Conservation (phyloP, 768 basidiomycete species). For the Lactifluus echinatus region DNA sequence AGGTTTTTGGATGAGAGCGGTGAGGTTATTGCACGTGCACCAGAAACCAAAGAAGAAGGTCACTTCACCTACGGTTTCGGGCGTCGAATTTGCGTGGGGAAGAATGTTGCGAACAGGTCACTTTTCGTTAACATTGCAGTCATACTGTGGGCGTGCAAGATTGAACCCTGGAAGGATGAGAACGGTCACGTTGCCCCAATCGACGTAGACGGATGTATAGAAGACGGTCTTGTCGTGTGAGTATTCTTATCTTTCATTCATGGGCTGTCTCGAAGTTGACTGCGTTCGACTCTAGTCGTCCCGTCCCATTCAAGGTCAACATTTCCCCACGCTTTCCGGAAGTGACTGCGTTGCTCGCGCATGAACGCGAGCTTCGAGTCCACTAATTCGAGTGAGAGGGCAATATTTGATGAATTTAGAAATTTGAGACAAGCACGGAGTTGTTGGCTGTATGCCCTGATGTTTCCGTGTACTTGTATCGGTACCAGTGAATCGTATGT, state of each 20-base stretch:
- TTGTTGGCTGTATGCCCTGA: too few relatives aligned
- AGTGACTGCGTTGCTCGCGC: background rate
- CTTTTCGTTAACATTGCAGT: conserved; percentile 12
- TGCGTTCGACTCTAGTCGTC: conserved; percentile 2
- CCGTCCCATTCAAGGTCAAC: conserved; percentile 4
- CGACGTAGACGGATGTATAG: conserved; percentile 11
- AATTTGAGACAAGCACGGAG: too few relatives aligned
- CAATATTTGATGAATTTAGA: too few relatives aligned
- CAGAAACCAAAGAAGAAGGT: conserved; percentile 9
- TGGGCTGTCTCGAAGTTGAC: background rate
- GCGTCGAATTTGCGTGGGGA: conserved; percentile 5
- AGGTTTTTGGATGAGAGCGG: background rate
- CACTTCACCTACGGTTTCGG: conserved; percentile 15
- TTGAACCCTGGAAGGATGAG: conserved; percentile 1
- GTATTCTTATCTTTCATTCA: background rate
- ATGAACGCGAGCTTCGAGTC: background rate
- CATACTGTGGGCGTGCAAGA: background rate
- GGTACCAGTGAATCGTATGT: too few relatives aligned
- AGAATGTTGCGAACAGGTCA: conserved; percentile 8
- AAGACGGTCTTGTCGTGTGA: conserved; percentile 13
- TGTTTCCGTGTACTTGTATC: too few relatives aligned
- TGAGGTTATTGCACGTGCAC: background rate
- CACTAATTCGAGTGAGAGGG: background rate
- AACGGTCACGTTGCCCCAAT: background rate
- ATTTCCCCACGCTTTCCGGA: conserved; percentile 14